Conservation (phyloP, 23 red algal genomes). For the Cyanidium caldarium region DNA sequence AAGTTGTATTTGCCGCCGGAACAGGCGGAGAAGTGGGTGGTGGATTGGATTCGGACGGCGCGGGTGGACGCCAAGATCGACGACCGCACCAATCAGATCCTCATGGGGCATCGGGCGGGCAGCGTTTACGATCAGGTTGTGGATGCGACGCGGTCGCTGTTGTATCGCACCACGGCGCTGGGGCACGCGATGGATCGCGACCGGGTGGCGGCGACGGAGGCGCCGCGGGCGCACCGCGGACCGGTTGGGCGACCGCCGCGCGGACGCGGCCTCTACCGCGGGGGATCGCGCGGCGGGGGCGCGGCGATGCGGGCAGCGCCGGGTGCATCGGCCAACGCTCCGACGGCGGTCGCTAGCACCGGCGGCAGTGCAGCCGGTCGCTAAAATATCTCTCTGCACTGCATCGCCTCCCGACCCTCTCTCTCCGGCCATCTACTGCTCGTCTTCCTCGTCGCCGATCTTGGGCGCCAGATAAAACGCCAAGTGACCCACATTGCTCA, state of each 20-base stretch:
- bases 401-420: too few relatives aligned
- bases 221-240: not conserved
- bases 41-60: constrained; percentile 69
- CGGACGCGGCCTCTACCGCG: too few relatives aligned
- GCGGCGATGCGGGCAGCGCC: too few relatives aligned
- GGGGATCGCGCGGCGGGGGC: too few relatives aligned
- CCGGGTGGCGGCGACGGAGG: not conserved
- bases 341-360: too few relatives aligned
- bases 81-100: constrained; percentile 60
- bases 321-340: too few relatives aligned
- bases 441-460: constrained; percentile 36
- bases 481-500: constrained; percentile 67
- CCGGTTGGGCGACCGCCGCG: too few relatives aligned
- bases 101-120: constrained; percentile 47
- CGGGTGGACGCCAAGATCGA: constrained; percentile 89
- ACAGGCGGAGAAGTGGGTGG: constrained; percentile 88
- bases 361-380: too few relatives aligned
- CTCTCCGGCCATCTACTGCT: too few relatives aligned
- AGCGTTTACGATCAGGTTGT: constrained; percentile 89
- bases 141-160: constrained; percentile 60
- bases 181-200: constrained; percentile 39
- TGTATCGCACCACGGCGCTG: constrained; percentile 39
- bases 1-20: constrained; percentile 79
- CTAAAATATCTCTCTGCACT: too few relatives aligned
- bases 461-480: constrained; percentile 90